Base-by-base conservation (phyloP, 257 asterid genomes). In the Jacaranda copaia region DNA sequence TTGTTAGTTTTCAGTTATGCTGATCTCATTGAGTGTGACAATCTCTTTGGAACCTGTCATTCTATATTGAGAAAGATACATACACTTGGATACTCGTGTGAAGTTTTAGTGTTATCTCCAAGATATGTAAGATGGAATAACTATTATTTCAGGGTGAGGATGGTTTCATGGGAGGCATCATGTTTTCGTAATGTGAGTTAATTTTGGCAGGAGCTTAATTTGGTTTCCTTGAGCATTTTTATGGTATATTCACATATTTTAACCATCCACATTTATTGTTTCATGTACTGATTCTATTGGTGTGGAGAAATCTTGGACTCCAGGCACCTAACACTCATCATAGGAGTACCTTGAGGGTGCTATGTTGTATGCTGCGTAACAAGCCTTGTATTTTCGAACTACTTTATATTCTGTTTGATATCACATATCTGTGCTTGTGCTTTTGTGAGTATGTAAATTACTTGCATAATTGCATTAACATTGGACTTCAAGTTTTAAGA, bases 291-390 rank as follows among this genome's bases (percentile, higher is more conserved):
- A 82, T 72, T 68, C 63, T 70, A 57, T 72, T 78, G 82, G 56
- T 65, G 85, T 76, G 5, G 85, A 88, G 45, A 92, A 90, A 25
- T 25, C 93, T 91, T 84, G 93, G 90, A 79, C 89, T 95, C 32
- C 32, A 2, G 32, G 32, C 32, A 25, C 75, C 79, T 77, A 95
- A 98, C 52, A 93, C 99, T 74, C 84, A 87, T 74, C 84, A 87
- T 25, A 87, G 93, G 83, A 95, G 93, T 88, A 88, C 96, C 56
- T 80, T 86, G 88, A 87, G 98, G 79, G 94, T 95, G 76, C 89
- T 95, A 77, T 98, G 98, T 83, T 98, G 98, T 48, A 90, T 93
- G 98, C 99, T 93, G 88, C 96, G 93, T 80, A 81, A 89, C 55
- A 95, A 89, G 85, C 99, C 99, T 78, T 97, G 99, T 95, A 93